These are phyloP conservation scores for Blastomyces emzantsi DNA, from an alignment of 2,329 filamentous ascomycete genomes.

Conservation along the genomic window DNA sequence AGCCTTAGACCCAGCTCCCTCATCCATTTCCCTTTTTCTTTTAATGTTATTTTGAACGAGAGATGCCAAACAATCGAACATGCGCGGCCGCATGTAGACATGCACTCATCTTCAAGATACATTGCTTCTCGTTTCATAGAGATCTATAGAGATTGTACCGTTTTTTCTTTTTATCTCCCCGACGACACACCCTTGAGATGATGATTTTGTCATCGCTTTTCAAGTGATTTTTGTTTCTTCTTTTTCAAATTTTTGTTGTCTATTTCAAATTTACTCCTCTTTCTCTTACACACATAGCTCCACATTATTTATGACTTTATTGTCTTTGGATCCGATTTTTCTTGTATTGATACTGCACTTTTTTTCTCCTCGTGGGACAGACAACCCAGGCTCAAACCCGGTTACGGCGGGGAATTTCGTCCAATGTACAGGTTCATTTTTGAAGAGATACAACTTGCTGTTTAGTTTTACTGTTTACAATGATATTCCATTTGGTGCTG, in stretches of 20 bases:
- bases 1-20: neutral
- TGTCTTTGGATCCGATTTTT: neutral
- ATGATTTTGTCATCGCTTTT: neutral
- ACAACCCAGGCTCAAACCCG: neutral
- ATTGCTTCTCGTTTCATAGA: neutral
- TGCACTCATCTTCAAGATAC: neutral
- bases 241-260: neutral
- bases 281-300: neutral
- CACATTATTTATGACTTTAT: neutral
- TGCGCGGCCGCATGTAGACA: neutral
- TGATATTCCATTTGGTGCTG: neutral
- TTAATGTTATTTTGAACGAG: neutral
- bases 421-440: neutral
- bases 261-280: neutral
- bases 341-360: neutral
- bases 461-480: neutral
- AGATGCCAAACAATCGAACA: neutral
- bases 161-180: neutral
- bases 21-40: neutral
- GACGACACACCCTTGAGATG: neutral
- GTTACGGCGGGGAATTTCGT: neutral
- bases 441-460: neutral
- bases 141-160: neutral
- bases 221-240: neutral
- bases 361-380: neutral